These are phyloP conservation scores for Guillardia theta DNA, from an alignment of 78 protist genomes.

Conservation along the genomic window DNA sequence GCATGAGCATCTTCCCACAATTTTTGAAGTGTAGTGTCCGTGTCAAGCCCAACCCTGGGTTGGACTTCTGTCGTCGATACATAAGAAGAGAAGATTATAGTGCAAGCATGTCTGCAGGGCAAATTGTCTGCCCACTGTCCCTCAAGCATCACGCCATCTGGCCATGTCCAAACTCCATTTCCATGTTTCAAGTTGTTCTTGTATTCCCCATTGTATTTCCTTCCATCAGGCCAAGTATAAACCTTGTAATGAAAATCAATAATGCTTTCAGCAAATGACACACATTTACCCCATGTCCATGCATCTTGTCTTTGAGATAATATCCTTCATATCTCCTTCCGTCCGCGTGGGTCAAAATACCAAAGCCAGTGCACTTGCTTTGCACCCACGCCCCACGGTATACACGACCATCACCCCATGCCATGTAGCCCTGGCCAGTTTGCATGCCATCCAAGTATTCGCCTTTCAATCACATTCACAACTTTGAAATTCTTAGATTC, in stretches of 20 bases:
- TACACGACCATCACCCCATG: slow-evolving; percentile 31
- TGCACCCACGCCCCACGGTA: slow-evolving; percentile 34
- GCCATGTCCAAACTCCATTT: slow-evolving; percentile 15
- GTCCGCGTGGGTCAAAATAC: not conserved
- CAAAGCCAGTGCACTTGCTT: slow-evolving; percentile 34
- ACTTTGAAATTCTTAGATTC: not conserved
- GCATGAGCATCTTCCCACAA: slow-evolving; percentile 34
- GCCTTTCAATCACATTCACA: not conserved
- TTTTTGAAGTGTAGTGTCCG: slow-evolving; percentile 18
- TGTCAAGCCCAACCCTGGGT: not conserved
- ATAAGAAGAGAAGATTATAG: not conserved
- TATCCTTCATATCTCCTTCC: slow-evolving; percentile 14
- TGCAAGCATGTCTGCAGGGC: slow-evolving; percentile 31
- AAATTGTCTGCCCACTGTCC: slow-evolving; percentile 30
- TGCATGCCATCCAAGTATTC: slow-evolving; percentile 26
- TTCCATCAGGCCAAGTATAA: not conserved
- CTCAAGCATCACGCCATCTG: slow-evolving; percentile 34
- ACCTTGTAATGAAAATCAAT: no score
- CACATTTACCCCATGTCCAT: not conserved
- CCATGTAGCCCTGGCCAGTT: slow-evolving; percentile 22
- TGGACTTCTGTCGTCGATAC: not conserved
- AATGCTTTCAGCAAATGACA: not conserved
- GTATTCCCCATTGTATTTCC: slow-evolving; percentile 13
- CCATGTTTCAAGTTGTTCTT: slow-evolving; percentile 30
- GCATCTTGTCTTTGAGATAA: slow-evolving; percentile 28